Conservation (phyloP, 106 monocot genomes). For the Narthecium ossifragum region DNA sequence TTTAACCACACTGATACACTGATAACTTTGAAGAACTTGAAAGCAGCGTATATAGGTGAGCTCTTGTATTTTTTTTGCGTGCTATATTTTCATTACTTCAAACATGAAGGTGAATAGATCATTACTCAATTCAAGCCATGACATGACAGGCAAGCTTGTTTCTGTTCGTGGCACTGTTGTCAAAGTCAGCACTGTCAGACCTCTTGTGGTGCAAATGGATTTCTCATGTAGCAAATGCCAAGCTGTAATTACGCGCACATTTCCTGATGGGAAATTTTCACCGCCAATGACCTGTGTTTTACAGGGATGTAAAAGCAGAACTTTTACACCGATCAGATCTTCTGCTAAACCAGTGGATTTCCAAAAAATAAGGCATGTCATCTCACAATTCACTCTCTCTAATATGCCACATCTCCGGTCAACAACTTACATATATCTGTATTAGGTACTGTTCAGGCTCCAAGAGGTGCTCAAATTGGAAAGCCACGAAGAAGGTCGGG, state of each 20-base stretch:
- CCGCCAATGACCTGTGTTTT: slow-evolving; percentile 61
- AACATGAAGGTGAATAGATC: not conserved
- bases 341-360: slow-evolving; percentile 83
- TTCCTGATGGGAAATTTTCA: slow-evolving; percentile 92
- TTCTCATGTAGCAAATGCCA: slow-evolving; percentile 74
- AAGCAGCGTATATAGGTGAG: slow-evolving; percentile 93
- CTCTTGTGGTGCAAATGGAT: slow-evolving; percentile 65
- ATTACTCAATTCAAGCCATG: slow-evolving; percentile 7
- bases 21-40: slow-evolving; percentile 80
- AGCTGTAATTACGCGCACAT: slow-evolving; percentile 35
- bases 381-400: not conserved
- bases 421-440: not conserved
- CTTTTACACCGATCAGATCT: slow-evolving; percentile 80
- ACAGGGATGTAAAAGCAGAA: slow-evolving; percentile 79
- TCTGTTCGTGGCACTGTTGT: slow-evolving; percentile 85
- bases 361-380: slow-evolving; percentile 84
- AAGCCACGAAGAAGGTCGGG: slow-evolving; percentile 89
- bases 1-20: slow-evolving; percentile 61
- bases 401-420: not conserved
- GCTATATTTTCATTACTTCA: not conserved
- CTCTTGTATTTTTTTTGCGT: not conserved
- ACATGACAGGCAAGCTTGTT: slow-evolving; percentile 68
- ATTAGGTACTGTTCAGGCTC: slow-evolving; percentile 27
- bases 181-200: slow-evolving; percentile 84
- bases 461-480: slow-evolving; percentile 76